Percentiles rank a stretch among this genome's conserved stretches.
phyloP scores from a whole-genome alignment of 495 filamentous ascomycete species.

The Xylaria bambusicola region DNA sequence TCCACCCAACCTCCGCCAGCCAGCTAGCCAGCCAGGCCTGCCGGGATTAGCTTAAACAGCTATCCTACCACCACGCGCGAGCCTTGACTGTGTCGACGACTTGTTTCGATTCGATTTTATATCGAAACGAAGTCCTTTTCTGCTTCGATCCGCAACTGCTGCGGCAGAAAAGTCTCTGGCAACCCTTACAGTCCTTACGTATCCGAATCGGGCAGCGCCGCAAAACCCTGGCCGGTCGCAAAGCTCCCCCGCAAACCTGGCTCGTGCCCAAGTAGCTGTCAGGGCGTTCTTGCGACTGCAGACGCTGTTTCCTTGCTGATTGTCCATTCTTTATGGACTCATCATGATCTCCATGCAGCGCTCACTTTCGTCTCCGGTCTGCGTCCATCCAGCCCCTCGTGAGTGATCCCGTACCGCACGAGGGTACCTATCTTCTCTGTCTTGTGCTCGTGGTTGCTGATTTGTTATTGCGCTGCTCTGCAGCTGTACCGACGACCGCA shows the following conservation, averaged over 20 bases:
- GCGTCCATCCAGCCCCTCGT: constrained; percentile 53
- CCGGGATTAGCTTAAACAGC: constrained; percentile 16
- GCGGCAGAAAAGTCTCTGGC: constrained; percentile 12
- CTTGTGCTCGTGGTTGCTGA: constrained; percentile 36
- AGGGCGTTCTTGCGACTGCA: constrained; percentile 27
- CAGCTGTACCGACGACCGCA: constrained; percentile 39
- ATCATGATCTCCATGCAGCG: constrained; percentile 60
- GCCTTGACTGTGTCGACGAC: constrained; percentile 2
- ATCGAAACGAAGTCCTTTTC: neutral
- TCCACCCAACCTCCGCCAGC: constrained; percentile 10
- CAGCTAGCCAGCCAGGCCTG: constrained; percentile 11
- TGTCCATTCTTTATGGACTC: constrained; percentile 39
- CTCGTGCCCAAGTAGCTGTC: constrained; percentile 30
- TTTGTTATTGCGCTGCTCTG: constrained; percentile 24
- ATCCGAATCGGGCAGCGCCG: too few relatives aligned
- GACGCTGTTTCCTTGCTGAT: constrained; percentile 20
- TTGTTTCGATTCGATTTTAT: constrained; percentile 1
- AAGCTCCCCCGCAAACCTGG: constrained; percentile 10
- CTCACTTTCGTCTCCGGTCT: constrained; percentile 54
- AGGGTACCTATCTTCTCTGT: constrained; percentile 10
- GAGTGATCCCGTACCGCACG: constrained; percentile 34
- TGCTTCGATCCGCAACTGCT: neutral
- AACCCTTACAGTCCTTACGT: neutral
- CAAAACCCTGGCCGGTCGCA: constrained; percentile 6
- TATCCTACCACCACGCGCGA: constrained; percentile 6